Evolutionary conservation across 208 protist genomes (phyloP).

Genomic region (Vickermania ingenoplastis): DNA sequence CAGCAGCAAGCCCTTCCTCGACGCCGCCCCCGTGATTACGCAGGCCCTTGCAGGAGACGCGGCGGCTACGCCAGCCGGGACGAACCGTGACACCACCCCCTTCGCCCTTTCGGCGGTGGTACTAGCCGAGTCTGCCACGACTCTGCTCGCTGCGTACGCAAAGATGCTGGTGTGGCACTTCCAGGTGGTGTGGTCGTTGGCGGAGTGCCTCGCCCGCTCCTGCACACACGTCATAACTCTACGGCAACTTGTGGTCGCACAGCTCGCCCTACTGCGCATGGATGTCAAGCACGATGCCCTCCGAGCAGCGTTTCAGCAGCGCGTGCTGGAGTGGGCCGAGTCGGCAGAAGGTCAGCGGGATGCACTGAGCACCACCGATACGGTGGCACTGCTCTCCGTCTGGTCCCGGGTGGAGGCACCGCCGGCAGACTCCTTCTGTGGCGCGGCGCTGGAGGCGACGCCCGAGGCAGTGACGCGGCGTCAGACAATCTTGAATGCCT

Average conservation of each 20-base stretch:
- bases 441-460: neutral
- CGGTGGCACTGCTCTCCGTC: constrained; percentile 29
- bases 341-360: neutral
- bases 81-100: neutral
- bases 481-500: neutral
- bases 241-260: constrained; percentile 32
- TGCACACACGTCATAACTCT: constrained; percentile 16
- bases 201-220: constrained; percentile 26
- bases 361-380: constrained; percentile 6
- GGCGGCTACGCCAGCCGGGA: constrained; percentile 13
- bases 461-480: neutral
- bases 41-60: constrained; percentile 8
- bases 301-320: constrained; percentile 1
- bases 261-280: constrained; percentile 64
- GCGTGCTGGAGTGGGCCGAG: neutral
- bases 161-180: constrained; percentile 79
- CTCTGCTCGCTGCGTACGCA: constrained; percentile 51
- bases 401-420: constrained; percentile 14
- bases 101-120: neutral
- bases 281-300: constrained; percentile 30
- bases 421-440: neutral
- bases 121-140: constrained; percentile 8
- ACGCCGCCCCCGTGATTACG: constrained; percentile 34
- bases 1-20: constrained; percentile 44
- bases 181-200: constrained; percentile 38